phyloP scores from a whole-genome alignment of 108 stramenopile species.

The Cyclostephanos invisitatus region DNA sequence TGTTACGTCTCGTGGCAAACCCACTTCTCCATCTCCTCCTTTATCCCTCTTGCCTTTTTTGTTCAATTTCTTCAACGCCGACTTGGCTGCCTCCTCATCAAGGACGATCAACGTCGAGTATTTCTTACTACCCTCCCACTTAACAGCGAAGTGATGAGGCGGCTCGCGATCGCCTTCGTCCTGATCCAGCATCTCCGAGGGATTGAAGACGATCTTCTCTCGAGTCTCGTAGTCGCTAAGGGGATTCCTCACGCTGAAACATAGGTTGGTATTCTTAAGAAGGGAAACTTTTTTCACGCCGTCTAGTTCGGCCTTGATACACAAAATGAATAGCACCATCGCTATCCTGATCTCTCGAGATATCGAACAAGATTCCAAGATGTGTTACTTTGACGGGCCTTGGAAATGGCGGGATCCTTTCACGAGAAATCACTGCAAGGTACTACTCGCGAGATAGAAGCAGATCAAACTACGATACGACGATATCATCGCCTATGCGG shows the following conservation, averaged over 20 bases:
- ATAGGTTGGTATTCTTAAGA: slow-evolving; percentile 57
- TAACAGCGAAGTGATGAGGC: slow-evolving; percentile 72
- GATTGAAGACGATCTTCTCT: slow-evolving; percentile 81
- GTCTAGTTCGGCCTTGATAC: slow-evolving; percentile 83
- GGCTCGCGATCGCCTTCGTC: slow-evolving; percentile 71
- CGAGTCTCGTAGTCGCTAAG: slow-evolving; percentile 68
- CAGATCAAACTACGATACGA: too few species aligned
- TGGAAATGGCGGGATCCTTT: too few species aligned
- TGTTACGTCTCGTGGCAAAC: slow-evolving; percentile 47
- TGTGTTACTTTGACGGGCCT: too few species aligned
- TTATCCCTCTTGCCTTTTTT: slow-evolving; percentile 55
- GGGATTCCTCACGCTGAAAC: slow-evolving; percentile 73
- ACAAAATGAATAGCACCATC: slow-evolving; percentile 81
- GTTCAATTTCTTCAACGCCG: slow-evolving; percentile 70
- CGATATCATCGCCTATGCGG: background rate
- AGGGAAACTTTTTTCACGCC: slow-evolving; percentile 56
- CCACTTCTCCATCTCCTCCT: slow-evolving; percentile 43
- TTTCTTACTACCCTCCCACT: slow-evolving; percentile 87
- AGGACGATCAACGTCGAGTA: slow-evolving; percentile 62
- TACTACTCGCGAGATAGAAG: too few species aligned
- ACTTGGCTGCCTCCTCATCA: slow-evolving; percentile 52
- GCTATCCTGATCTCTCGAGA: background rate
- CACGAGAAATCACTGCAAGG: background rate
- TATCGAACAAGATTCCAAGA: too few species aligned
- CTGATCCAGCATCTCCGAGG: slow-evolving; percentile 73